These are phyloP conservation scores for Glycine soja DNA, from an alignment of 306 rosid genomes.

Conservation along the genomic window DNA sequence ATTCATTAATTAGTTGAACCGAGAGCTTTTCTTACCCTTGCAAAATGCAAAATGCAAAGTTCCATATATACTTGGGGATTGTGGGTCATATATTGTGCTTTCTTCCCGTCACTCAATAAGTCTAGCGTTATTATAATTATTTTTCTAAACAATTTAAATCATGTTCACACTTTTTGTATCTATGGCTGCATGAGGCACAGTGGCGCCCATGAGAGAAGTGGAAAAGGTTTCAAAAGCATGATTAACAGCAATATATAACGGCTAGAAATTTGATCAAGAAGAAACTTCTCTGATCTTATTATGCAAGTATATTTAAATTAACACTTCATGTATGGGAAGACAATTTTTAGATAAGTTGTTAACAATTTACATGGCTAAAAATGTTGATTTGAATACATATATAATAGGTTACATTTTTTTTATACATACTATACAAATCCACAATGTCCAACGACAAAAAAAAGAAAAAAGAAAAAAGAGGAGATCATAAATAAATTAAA, in stretches of 20 bases:
- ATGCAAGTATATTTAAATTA: not conserved
- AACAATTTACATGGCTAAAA: not conserved
- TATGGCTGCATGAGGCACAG: not conserved
- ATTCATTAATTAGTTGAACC: not conserved
- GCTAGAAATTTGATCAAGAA: not conserved
- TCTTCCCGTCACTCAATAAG: not conserved
- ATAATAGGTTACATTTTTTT: not conserved
- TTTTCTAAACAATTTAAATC: not conserved
- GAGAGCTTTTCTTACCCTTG: not conserved
- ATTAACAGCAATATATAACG: not conserved
- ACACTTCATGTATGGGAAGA: not conserved
- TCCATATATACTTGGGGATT: not conserved
- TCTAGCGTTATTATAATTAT: not conserved
- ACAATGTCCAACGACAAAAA: not conserved
- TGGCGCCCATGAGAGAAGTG: not conserved
- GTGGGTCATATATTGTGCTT: not conserved
- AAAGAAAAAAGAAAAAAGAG: not conserved
- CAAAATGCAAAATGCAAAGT: not conserved
- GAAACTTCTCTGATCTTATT: not conserved
- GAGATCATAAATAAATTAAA: not conserved
- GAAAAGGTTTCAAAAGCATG: constrained; percentile 3
- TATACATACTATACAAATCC: not conserved
- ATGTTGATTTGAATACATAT: not conserved
- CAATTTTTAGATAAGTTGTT: not conserved
- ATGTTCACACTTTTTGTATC: not conserved